These are phyloP conservation scores for Cytospora mali DNA, from an alignment of 2,329 filamentous ascomycete genomes.

Conservation along the genomic window DNA sequence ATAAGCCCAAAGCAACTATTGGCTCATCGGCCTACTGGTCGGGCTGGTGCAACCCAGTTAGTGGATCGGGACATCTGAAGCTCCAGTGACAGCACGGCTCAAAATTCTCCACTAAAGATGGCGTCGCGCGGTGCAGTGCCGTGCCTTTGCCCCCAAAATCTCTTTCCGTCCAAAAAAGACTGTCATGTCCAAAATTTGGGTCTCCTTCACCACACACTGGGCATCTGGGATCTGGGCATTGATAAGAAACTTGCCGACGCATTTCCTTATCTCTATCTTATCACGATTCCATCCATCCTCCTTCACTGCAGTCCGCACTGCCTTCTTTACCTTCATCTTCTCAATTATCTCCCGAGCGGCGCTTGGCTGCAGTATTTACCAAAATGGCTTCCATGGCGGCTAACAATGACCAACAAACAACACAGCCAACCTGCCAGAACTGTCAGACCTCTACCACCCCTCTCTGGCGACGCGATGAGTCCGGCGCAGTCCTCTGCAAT, in stretches of 20 bases:
- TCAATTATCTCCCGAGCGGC: conserved; percentile 11
- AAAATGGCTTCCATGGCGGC: conserved; percentile 54
- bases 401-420: conserved; percentile 60
- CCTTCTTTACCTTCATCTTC: conserved; percentile 9
- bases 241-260: conserved; percentile 15
- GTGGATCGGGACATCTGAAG: background rate
- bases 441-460: conserved; percentile 95
- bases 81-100: background rate
- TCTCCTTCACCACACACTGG: background rate
- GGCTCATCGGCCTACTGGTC: background rate
- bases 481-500: conserved; percentile 95
- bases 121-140: background rate
- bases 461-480: conserved; percentile 95
- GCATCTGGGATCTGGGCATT: conserved; percentile 22
- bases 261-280: conserved; percentile 18
- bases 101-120: background rate
- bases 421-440: conserved; percentile 95
- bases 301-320: conserved; percentile 14
- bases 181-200: conserved; percentile 14
- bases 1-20: background rate
- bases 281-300: conserved; percentile 18
- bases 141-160: conserved; percentile 18
- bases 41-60: background rate
- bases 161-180: conserved; percentile 24
- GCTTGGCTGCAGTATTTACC: conserved; percentile 29